Evolutionary conservation across 139 green algal genomes (phyloP), one percentile per base, ranked within the genome.

Genomic region (Deuterostichococcus epilithicus): DNA sequence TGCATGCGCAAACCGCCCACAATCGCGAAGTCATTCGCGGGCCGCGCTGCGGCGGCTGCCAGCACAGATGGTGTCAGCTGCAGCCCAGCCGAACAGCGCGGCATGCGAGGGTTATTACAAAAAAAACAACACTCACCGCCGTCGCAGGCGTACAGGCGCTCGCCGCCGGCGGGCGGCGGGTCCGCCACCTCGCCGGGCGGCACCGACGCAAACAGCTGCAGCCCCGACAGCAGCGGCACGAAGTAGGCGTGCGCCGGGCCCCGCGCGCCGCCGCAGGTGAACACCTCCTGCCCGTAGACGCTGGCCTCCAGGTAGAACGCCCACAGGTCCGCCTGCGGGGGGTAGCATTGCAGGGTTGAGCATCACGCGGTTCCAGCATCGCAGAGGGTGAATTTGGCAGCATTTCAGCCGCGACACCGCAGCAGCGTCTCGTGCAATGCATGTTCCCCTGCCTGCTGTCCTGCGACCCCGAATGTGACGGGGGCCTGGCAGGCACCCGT

Each of bases 161-260:
- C 52, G 13, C 52, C 52, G 10, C 52, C 52, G 13, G 52, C 52
- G 3, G 52, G 52, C 52, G 52, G 52, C 10, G 52, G 10, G 52
- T 63, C 52, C 52, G 8, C 13, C 52, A 63, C 52, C 18, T 63
- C 52, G 13, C 13, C 52, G 18, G 20, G 3, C 52, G 10, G 10
- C 52, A 63, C 52, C 18, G 18, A 30, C 18, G 52, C 52, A 28
- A 94, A 94, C 26, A 94, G 78, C 82, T 94, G 89, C 67, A 95
- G 87, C 26, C 86, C 89, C 26, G 87, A 93, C 22, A 96, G 86
- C 78, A 89, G 94, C 1, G 91, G 91, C 75, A 94, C 86, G 70
- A 88, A 96, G 80, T 92, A 92, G 35, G 85, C 84, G 33, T 83
- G 83, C 18, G 85, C 88, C 23, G 88, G 80, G 4, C 90, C 91